Percentiles rank a stretch among this genome's conserved stretches.
phyloP scores from a whole-genome alignment of 768 basidiomycete species.

The Termitomyces heimii region DNA sequence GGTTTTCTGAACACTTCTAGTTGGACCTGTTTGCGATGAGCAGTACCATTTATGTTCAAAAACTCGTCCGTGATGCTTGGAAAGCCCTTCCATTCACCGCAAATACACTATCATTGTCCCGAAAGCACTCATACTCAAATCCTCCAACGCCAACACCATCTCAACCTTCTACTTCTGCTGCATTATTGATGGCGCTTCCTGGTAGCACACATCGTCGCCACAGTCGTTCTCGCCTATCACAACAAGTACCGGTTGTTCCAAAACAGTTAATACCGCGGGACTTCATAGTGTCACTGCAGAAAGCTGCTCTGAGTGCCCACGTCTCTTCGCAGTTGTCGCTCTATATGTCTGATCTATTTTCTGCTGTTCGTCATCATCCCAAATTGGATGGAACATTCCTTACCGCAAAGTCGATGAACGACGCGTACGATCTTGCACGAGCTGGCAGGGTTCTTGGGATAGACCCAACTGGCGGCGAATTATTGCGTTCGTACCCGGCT shows the following conservation, averaged over 20 bases:
- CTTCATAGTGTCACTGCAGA: conserved; percentile 23
- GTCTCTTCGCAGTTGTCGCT: conserved; percentile 47
- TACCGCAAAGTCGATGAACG: conserved; percentile 51
- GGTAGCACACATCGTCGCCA: conserved; percentile 9
- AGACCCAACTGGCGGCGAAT: conserved; percentile 55
- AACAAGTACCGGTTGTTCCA: conserved; percentile 19
- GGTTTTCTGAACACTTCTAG: conserved; percentile 27
- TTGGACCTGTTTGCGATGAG: conserved; percentile 80
- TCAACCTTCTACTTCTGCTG: conserved; percentile 19
- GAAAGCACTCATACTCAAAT: conserved; percentile 25
- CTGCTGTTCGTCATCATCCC: conserved; percentile 67
- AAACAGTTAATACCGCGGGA: conserved; percentile 21
- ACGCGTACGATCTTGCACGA: conserved; percentile 61
- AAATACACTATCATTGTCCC: conserved; percentile 14
- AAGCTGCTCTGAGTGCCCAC: conserved; percentile 29
- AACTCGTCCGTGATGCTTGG: conserved; percentile 32
- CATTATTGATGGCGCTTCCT: conserved; percentile 18
- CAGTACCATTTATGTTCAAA: conserved; percentile 46
- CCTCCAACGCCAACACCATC: conserved; percentile 19
- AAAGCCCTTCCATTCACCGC: conserved; percentile 23
- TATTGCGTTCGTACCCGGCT: conserved; percentile 18
- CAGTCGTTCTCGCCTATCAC: conserved; percentile 13
- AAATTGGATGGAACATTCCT: conserved; percentile 65
- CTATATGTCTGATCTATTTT: conserved; percentile 71
- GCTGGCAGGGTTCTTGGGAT: conserved; percentile 63